Evolutionary conservation across 2,329 filamentous ascomycete genomes (phyloP), one percentile per base, ranked within the genome.

Genomic region (Fonsecaea nubica): DNA sequence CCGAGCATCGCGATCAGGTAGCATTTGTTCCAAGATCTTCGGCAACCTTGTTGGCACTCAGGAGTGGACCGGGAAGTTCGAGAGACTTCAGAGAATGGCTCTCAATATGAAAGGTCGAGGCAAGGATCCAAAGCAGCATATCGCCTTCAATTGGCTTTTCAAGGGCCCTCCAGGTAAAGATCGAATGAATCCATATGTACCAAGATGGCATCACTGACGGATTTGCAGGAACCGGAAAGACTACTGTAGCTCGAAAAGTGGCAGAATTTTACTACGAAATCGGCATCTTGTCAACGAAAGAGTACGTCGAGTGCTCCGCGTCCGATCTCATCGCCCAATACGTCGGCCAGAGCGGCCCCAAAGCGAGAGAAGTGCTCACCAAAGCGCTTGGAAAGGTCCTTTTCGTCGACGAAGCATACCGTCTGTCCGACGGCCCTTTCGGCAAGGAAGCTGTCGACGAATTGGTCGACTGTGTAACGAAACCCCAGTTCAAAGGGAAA

Each of bases 371-470:
- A 40, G 76, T 84, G 0, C 0, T 93, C 0, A 75, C 87, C 3
- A 80, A 87, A 36, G 70, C 77, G 0, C 87, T 86, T 0, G 91
- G 90, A 0, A 91, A 91, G 0, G 88, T 89, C 0, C 73, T 92
- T 1, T 93, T 94, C 73, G 89, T 94, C 25, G 91, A 94, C 67
- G 91, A 94, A 75, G 90, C 91, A 0, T 93, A 94, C 72, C 90
- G 93, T 68, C 80, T 94, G 0, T 83, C 87, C 0, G 86, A 86
- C 0, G 84, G 84, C 0, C 85, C 86, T 62, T 91, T 86, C 71
- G 86, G 85, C 0, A 82, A 84, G 45, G 82, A 84, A 74, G 82
- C 82, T 25, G 61, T 69, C 9, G 63, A 67, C 42, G 66, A 71
- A 38, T 12, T 71, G 12, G 63, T 69, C 15, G 67, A 69, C 58